Percentiles rank a stretch among this genome's conserved stretches.
Evolutionary conservation across 164 flowering plant genomes (phyloP).

Genomic region (Magnolia kwangsiensis): DNA sequence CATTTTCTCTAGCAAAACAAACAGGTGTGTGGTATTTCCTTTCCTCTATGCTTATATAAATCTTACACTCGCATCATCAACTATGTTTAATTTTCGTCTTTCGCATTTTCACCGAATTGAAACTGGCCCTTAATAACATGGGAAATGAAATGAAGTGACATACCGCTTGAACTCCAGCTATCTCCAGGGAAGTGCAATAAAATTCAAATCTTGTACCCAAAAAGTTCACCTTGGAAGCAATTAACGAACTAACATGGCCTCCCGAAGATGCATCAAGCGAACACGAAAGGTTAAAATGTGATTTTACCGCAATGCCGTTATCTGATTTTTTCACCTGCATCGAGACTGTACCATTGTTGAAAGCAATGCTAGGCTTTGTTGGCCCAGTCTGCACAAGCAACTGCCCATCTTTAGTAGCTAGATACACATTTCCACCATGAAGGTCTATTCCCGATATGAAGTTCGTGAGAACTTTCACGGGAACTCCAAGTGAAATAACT

Average conservation of each 20-base stretch:
- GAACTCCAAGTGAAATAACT: constrained; percentile 50
- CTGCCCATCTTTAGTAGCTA: constrained; percentile 40
- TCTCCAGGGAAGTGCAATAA: constrained; percentile 36
- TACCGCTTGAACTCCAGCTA: constrained; percentile 50
- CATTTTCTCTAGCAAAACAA: too few species aligned
- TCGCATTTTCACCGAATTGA: too few species aligned
- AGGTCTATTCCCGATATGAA: constrained; percentile 24
- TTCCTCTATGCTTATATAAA: too few species aligned
- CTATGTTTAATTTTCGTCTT: too few species aligned
- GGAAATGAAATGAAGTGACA: constrained; percentile 8
- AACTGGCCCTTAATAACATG: neutral
- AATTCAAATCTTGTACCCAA: constrained; percentile 19
- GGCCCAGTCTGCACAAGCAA: constrained; percentile 29
- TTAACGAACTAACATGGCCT: neutral
- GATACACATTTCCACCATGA: constrained; percentile 30
- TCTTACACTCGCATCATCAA: too few species aligned
- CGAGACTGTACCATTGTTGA: constrained; percentile 17
- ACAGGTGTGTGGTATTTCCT: too few species aligned
- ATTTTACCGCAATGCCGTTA: constrained; percentile 3
- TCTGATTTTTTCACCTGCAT: constrained; percentile 10
- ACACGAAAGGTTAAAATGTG: constrained; percentile 30
- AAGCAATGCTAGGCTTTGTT: constrained; percentile 19
- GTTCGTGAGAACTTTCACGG: constrained; percentile 21
- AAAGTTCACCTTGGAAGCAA: constrained; percentile 17
- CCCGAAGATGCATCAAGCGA: neutral